These are phyloP conservation scores for Podaxis mareebaensis DNA, from an alignment of 768 basidiomycete species.

Conservation along the genomic window DNA sequence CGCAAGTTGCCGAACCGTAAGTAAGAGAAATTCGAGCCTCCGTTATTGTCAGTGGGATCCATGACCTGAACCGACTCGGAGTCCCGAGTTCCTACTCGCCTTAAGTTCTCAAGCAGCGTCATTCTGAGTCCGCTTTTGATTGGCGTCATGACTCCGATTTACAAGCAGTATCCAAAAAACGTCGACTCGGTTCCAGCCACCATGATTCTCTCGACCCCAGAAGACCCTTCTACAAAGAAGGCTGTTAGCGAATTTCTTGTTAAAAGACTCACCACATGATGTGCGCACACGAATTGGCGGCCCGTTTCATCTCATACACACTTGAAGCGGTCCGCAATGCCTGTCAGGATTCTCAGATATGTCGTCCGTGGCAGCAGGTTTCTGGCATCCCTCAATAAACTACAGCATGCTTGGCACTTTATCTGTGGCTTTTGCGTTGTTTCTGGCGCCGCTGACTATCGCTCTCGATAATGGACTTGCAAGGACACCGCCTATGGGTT, in stretches of 20 bases:
- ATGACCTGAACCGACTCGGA: too few relatives aligned
- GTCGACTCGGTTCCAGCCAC: too few relatives aligned
- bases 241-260: not conserved
- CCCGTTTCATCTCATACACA: not conserved
- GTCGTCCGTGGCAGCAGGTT: not conserved
- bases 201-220: too few relatives aligned
- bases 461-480: constrained; percentile 41
- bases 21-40: not conserved
- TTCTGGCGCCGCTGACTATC: constrained; percentile 17
- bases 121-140: too few relatives aligned
- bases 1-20: not conserved
- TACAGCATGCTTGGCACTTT: constrained; percentile 8
- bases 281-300: constrained; percentile 11
- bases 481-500: constrained; percentile 46
- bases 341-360: not conserved
- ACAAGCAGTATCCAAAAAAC: too few relatives aligned
- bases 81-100: too few relatives aligned
- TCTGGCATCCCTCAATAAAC: not conserved
- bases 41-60: too few relatives aligned
- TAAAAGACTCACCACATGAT: constrained; percentile 7
- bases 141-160: too few relatives aligned
- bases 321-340: not conserved
- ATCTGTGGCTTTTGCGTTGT: constrained; percentile 1
- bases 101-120: too few relatives aligned
- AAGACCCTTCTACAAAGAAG: not conserved